Conservation (phyloP, 345 rosid genomes). For the Arabidopsis arenosa region DNA sequence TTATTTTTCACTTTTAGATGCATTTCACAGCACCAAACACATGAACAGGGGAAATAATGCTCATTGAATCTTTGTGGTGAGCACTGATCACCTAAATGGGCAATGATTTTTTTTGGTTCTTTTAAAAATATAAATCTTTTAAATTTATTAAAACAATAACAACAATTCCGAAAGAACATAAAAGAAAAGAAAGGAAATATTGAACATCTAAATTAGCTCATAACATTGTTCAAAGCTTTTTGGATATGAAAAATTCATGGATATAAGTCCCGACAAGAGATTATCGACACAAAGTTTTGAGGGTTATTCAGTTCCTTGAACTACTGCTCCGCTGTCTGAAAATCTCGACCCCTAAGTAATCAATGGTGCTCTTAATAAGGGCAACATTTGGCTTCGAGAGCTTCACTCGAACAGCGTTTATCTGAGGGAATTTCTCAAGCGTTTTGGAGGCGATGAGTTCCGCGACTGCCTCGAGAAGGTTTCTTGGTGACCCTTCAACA, state of each 20-base stretch:
- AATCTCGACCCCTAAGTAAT: constrained; percentile 85
- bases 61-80: too few species aligned
- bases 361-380: constrained; percentile 66
- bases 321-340: constrained; percentile 45
- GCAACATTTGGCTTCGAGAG: constrained; percentile 89
- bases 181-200: background rate
- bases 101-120: too few species aligned
- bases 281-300: constrained; percentile 9
- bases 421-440: constrained; percentile 52
- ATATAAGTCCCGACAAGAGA: constrained; percentile 1
- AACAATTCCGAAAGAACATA: background rate
- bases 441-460: constrained; percentile 63
- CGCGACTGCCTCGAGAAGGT: constrained; percentile 85
- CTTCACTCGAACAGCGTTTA: constrained; percentile 70
- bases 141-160: background rate
- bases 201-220: background rate
- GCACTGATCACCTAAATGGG: too few species aligned
- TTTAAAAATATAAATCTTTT: too few species aligned
- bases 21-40: too few species aligned
- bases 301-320: constrained; percentile 2
- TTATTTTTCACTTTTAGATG: too few species aligned
- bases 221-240: constrained; percentile 9
- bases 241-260: background rate
- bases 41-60: too few species aligned
- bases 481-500: constrained; percentile 66